phyloP scores from a whole-genome alignment of 2,329 filamentous ascomycete species.

The Cryphonectria japonica region DNA sequence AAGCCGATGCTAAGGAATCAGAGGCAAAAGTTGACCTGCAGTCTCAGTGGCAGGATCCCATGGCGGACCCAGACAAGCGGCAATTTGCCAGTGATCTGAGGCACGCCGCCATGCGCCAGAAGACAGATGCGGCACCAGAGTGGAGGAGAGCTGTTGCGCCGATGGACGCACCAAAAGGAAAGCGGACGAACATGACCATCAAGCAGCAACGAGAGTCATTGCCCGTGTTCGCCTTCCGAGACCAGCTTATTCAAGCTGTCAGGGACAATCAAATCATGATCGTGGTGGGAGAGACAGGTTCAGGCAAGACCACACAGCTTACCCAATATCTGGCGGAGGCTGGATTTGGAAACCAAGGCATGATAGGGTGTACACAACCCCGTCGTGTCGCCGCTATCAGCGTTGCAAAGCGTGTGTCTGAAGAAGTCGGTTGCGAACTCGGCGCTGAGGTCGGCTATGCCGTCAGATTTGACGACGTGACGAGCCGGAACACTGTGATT shows the following conservation, averaged over 20 bases:
- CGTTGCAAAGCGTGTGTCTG: slow-evolving; percentile 92
- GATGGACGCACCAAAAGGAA: slow-evolving; percentile 81
- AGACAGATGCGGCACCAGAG: slow-evolving; percentile 76
- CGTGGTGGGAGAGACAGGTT: slow-evolving; percentile 96
- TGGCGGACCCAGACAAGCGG: slow-evolving; percentile 82
- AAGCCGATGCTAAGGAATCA: slow-evolving; percentile 78
- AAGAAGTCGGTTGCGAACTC: slow-evolving; percentile 90
- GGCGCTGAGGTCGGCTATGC: slow-evolving; percentile 96
- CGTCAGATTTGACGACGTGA: slow-evolving; percentile 96
- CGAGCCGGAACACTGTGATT: slow-evolving; percentile 84
- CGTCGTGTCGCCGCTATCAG: slow-evolving; percentile 97
- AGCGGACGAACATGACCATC: slow-evolving; percentile 87
- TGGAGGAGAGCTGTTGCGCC: slow-evolving; percentile 87
- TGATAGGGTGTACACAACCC: slow-evolving; percentile 96
- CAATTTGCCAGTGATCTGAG: slow-evolving; percentile 89
- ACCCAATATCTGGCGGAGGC: slow-evolving; percentile 95
- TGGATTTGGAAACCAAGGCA: slow-evolving; percentile 82
- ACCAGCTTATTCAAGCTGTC: slow-evolving; percentile 85
- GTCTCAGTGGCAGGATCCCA: slow-evolving; percentile 95
- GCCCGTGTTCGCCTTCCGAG: slow-evolving; percentile 87
- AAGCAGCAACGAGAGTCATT: slow-evolving; percentile 91
- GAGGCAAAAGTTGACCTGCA: slow-evolving; percentile 81
- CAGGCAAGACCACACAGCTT: slow-evolving; percentile 94
- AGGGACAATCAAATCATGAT: slow-evolving; percentile 88
- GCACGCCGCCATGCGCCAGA: slow-evolving; percentile 62